Evolutionary conservation across 805 yeast species (phyloP).

Genomic region (Candida quercuum): DNA sequence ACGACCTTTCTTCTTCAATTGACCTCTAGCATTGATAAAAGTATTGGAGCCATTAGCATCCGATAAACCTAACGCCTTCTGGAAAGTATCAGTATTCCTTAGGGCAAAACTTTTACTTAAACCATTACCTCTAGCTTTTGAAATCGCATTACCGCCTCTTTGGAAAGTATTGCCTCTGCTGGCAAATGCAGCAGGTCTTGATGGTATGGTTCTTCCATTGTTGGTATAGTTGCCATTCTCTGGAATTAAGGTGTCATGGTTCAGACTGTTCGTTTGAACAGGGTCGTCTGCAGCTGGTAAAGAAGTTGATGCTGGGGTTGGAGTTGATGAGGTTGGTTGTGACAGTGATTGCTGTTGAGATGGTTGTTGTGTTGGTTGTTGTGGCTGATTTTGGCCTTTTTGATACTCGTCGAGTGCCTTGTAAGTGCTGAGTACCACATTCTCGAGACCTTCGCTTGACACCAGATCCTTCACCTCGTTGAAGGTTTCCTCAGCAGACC

Average conservation of each 20-base stretch:
- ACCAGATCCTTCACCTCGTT: slow-evolving; percentile 57
- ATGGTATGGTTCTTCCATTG: slow-evolving; percentile 10
- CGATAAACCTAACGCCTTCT: slow-evolving; percentile 34
- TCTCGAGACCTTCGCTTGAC: slow-evolving; percentile 53
- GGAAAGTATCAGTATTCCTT: slow-evolving; percentile 28
- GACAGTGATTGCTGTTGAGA: slow-evolving; percentile 5
- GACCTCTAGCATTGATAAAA: slow-evolving; percentile 24
- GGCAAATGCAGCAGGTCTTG: slow-evolving; percentile 13
- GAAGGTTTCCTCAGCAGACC: slow-evolving; percentile 53
- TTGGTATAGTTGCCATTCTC: background rate
- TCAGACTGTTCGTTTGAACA: no score
- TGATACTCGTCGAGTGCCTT: slow-evolving; percentile 41
- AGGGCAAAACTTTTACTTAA: slow-evolving; percentile 21
- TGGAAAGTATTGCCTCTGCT: background rate
- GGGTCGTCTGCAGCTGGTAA: slow-evolving; percentile 6
- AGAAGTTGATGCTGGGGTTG: slow-evolving; percentile 9
- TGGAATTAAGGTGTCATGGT: no score
- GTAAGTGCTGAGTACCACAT: slow-evolving; percentile 52
- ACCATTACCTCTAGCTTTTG: slow-evolving; percentile 5
- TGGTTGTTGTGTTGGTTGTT: slow-evolving; percentile 15
- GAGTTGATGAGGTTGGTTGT: slow-evolving; percentile 7
- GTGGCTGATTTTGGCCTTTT: slow-evolving; percentile 12
- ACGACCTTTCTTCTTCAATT: slow-evolving; percentile 52
- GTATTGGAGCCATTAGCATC: slow-evolving; percentile 25
- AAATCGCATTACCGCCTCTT: slow-evolving; percentile 5